Conservation (phyloP, 768 basidiomycete genomes). For the Dictyophora rubrovolvata region DNA sequence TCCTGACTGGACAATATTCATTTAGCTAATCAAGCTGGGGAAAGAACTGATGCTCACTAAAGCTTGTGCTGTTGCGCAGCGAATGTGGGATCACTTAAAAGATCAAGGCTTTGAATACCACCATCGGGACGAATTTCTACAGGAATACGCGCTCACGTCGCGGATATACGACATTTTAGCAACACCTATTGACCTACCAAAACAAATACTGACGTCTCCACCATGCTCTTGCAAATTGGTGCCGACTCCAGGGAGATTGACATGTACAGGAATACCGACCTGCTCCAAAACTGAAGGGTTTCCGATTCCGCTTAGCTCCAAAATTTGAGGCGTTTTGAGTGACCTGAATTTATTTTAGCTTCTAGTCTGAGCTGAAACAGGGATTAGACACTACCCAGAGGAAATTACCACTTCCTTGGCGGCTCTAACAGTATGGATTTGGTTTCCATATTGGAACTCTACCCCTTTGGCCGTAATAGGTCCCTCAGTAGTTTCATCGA, state of each 20-base stretch:
- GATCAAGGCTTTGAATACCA: no score
- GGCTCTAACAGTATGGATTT: slow-evolving; percentile 26
- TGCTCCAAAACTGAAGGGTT: slow-evolving; percentile 34
- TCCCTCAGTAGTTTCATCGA: not conserved
- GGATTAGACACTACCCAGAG: slow-evolving; percentile 16
- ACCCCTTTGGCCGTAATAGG: slow-evolving; percentile 35
- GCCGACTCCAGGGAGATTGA: slow-evolving; percentile 70
- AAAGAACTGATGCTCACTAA: no score
- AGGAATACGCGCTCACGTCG: no score
- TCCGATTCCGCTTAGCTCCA: slow-evolving; percentile 64
- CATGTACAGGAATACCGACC: slow-evolving; percentile 36
- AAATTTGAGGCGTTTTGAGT: slow-evolving; percentile 38
- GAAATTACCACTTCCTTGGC: slow-evolving; percentile 42
- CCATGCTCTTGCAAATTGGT: slow-evolving; percentile 46
- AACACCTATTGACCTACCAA: no score
- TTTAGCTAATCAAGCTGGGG: no score
- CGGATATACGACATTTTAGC: no score
- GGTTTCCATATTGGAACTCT: slow-evolving; percentile 29
- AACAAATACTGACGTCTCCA: no score
- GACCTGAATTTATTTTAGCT: slow-evolving; percentile 22
- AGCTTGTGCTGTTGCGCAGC: no score
- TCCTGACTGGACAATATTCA: no score
- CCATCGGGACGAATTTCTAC: no score
- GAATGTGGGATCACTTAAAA: no score
- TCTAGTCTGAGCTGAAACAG: not conserved